Conservation (phyloP, 108 stramenopile genomes). For the Cyclostephanos invisitatus region DNA sequence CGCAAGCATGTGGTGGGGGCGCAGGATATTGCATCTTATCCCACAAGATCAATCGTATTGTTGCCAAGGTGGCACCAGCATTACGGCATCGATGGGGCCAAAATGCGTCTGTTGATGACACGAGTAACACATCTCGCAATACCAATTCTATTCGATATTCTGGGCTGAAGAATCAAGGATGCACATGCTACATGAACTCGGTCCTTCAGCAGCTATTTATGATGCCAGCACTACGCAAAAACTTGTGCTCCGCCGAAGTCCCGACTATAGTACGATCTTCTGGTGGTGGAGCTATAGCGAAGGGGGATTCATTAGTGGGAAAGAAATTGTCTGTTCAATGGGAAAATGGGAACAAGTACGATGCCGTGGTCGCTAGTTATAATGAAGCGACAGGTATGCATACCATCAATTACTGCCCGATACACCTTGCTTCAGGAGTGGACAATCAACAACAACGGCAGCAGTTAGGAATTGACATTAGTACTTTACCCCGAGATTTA, state of each 20-base stretch:
- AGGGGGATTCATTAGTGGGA: conserved; percentile 76
- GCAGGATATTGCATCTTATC: conserved; percentile 72
- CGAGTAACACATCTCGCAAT: conserved; percentile 30
- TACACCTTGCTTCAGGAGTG: conserved; percentile 53
- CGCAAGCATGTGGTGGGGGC: conserved; percentile 60
- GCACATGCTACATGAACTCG: conserved; percentile 99
- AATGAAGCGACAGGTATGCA: conserved; percentile 77
- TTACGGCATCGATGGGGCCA: conserved; percentile 83
- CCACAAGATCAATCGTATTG: conserved; percentile 56
- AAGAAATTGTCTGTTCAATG: conserved; percentile 84
- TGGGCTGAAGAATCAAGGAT: conserved; percentile 95
- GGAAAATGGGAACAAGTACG: conserved; percentile 83
- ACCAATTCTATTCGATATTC: conserved; percentile 74
- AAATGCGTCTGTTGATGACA: conserved; percentile 41
- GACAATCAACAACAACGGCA: conserved; percentile 47
- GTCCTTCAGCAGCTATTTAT: conserved; percentile 95
- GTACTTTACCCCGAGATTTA: conserved; percentile 57
- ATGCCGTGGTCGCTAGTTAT: conserved; percentile 79
- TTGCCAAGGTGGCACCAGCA: conserved; percentile 66
- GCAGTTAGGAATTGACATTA: conserved; percentile 52
- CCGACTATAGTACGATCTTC: conserved; percentile 66
- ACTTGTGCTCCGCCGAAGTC: conserved; percentile 73
- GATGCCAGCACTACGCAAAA: conserved; percentile 89
- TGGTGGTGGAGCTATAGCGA: conserved; percentile 57
- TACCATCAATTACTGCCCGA: conserved; percentile 72